phyloP scores from a whole-genome alignment of 768 basidiomycete genomes.

The Lanmaoa rubissima region DNA sequence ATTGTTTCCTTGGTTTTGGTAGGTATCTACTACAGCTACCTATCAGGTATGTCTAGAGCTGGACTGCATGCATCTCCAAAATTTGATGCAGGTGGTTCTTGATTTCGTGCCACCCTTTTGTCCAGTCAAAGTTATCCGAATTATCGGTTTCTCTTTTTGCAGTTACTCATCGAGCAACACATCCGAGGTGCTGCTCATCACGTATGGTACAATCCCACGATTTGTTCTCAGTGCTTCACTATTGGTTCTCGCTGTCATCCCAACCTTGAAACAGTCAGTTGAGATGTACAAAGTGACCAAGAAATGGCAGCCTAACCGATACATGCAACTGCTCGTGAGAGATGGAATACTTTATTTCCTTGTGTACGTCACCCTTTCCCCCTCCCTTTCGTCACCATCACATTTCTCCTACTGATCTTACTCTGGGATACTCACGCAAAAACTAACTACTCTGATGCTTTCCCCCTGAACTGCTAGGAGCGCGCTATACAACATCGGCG shows the following conservation, averaged over 20 bases:
- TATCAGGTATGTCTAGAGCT: not conserved
- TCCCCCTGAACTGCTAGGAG: not conserved
- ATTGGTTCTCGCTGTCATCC: not conserved
- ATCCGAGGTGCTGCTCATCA: too few relatives aligned
- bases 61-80: too few relatives aligned
- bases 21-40: not conserved
- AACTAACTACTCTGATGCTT: not conserved
- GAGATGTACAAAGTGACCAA: slow-evolving; percentile 8
- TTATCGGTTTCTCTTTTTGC: not conserved
- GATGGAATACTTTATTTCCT: slow-evolving; percentile 13
- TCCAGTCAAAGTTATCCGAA: not conserved
- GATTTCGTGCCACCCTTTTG: not conserved
- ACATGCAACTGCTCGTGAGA: not conserved
- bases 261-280: not conserved
- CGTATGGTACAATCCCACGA: not conserved
- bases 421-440: not conserved
- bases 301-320: slow-evolving; percentile 11
- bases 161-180: not conserved
- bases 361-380: not conserved
- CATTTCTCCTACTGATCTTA: not conserved
- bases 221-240: not conserved
- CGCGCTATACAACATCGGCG: not conserved
- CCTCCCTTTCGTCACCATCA: not conserved
- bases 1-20: not conserved
- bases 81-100: not conserved